Base-by-base conservation (phyloP, 2,329 filamentous ascomycete genomes). In the Colletotrichum godetiae region DNA sequence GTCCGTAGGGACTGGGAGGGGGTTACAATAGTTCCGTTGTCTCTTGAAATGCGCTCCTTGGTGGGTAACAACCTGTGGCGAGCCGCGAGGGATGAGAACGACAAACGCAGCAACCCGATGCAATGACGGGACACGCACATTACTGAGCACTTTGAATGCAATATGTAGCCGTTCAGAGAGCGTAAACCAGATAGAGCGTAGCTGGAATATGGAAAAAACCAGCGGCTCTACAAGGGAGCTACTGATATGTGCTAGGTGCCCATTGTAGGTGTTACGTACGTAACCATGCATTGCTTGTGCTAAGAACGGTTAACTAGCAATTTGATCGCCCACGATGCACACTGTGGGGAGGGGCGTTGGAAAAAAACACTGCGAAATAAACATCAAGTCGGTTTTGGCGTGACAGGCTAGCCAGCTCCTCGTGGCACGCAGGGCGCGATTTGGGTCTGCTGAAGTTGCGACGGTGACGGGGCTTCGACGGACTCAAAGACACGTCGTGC, bases 61-160 rank as follows among this genome's bases (percentile, higher is more conserved):
- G 42, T 49, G 42, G 42, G 37, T 42, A 42, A 15, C 37, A 58
- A n/a, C 15, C 57, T 12, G 33, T 53, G 6, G 42, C 56, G 27
- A 55, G 63, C 46, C 42, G 46, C 37, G 64, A 57, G 65, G 33
- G 37, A 63, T 31, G 6, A 31, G 12, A 42, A 46, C 58, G 46
- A 61, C 15, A n/a, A 37, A 72, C 52, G 65, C 65, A 72, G 31
- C 35, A 72, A 68, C 56, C 65, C 65, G 69, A 27, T 13, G 29
- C 19, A 59, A 61, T 24, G n/a, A 19, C 29, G 52, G 46, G 10
- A 57, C 42, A 49, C 42, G 19, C 42, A 49, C 42, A 49, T n/a
- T 46, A 24, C 27, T 22, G 19, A 27, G 27, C 24, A 42, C 13
- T 42, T 42, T 33, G 24, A 10, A 24, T 24, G 49, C 56, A 61